phyloP scores from a whole-genome alignment of 257 asterid species.

The Nicotiana obtusifolia region DNA sequence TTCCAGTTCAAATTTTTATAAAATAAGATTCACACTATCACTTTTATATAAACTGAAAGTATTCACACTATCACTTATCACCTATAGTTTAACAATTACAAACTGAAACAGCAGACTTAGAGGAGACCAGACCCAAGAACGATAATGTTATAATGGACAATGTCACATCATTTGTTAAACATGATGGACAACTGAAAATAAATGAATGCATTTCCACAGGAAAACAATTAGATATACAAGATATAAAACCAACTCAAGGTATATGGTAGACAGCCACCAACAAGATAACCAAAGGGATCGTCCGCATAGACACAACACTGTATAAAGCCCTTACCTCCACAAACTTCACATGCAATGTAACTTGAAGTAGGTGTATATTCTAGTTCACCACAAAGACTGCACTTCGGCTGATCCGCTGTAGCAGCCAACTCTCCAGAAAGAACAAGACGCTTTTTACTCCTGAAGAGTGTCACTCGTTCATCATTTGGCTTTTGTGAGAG shows the following conservation, averaged over 20 bases:
- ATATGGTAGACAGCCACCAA: constrained; percentile 7
- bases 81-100: not conserved
- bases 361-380: constrained; percentile 45
- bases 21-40: not conserved
- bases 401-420: constrained; percentile 39
- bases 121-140: not conserved
- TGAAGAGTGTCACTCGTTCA: constrained; percentile 45
- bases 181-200: not conserved
- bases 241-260: too few species aligned
- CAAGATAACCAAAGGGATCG: constrained; percentile 8
- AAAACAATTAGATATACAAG: not conserved
- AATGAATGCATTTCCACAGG: not conserved
- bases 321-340: constrained; percentile 61
- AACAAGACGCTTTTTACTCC: constrained; percentile 50
- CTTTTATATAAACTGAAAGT: not conserved
- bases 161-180: not conserved
- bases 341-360: constrained; percentile 73
- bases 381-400: constrained; percentile 68
- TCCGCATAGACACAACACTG: not conserved
- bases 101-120: not conserved
- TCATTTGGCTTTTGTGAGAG: constrained; percentile 61
- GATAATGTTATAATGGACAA: not conserved
- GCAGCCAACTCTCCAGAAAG: constrained; percentile 39
- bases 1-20: not conserved
- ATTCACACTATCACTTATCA: not conserved